Base-by-base conservation (phyloP, 2,329 filamentous ascomycete species). In the Lecanicillium sp. region DNA sequence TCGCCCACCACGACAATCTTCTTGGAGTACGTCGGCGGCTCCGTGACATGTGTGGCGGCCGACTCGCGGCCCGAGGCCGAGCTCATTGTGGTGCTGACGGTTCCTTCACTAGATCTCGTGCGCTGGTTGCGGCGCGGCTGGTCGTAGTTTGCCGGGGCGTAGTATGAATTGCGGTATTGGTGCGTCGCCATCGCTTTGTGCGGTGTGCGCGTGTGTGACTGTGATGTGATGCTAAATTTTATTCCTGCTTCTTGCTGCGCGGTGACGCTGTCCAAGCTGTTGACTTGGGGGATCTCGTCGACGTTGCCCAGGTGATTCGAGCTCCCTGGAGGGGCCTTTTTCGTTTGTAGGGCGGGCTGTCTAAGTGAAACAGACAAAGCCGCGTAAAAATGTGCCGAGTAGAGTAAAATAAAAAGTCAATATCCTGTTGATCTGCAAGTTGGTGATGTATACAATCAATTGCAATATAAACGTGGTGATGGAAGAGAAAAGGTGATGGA, bases 1-100 rank as follows among this genome's bases (percentile, higher is more conserved):
- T 98, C 93, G 54, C 93, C 93, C 38, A 98, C 93, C 44, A 98
- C 93, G 37, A 98, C 93, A 64, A 98, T 93, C 78, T 98, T 98
- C 77, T 98, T 98, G 57, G 91, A 97, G 71, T 93, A 96, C 49
- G 88, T 81, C 4, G 91, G 90, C 20, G 87, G 88, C 64, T 95
- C 89, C 42, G 91, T 96, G 68, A 91, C 80, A 66, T 88, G 84
- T 45, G 91, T 96, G 52, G 78, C 83, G 51, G 86, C 81, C 40
- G 87, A 90, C 67, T 90, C 84, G 62, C 83, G 78, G 59, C 84
- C 85, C 42, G 82, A 86, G 44, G 83, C 84, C 54, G 79, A 77
- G 69, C 86, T 91, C 70, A 83, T 83, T 65, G 83, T 84, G 56
- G 89, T 95, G 77, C 86, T 91, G 66, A 90, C 85, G 54, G 88